Conservation (phyloP, 345 rosid species). For the Triadica sebifera region DNA sequence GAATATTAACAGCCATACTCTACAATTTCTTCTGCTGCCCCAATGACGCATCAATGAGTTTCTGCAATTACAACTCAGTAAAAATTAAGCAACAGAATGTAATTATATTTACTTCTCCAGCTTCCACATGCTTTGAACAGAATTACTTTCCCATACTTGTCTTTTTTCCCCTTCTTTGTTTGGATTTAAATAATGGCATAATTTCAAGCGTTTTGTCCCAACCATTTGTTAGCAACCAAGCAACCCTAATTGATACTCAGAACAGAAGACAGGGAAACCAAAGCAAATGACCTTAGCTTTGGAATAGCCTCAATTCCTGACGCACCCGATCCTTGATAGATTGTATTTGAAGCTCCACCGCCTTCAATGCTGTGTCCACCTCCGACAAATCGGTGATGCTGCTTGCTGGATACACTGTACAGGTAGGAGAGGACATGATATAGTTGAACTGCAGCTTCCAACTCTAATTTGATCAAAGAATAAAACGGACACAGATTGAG, state of each 20-base stretch:
- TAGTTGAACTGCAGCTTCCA: background rate
- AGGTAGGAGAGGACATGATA: background rate
- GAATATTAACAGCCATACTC: constrained; percentile 53
- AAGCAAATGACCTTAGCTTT: constrained; percentile 63
- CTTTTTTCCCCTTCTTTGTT: background rate
- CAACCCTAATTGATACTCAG: constrained; percentile 2
- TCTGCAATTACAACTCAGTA: constrained; percentile 41
- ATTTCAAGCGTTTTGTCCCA: background rate
- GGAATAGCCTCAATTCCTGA: constrained; percentile 74
- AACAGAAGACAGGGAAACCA: background rate
- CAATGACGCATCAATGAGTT: constrained; percentile 63
- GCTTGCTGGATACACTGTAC: constrained; percentile 76
- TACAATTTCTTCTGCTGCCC: constrained; percentile 74
- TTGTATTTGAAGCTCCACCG: constrained; percentile 80
- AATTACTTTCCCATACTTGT: background rate
- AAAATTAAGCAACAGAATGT: too few species aligned
- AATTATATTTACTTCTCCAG: background rate
- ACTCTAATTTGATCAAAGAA: background rate
- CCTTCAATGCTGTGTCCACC: constrained; percentile 62
- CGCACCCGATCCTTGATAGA: constrained; percentile 69
- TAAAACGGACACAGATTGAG: background rate
- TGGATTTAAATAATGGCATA: background rate
- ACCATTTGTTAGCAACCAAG: background rate
- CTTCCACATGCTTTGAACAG: background rate
- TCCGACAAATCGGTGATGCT: constrained; percentile 64